Percentiles rank a stretch among this genome's conserved stretches.
These are phyloP conservation scores for Cucurbita argyrosperma DNA, from an alignment of 306 rosid genomes.

Conservation along the genomic window DNA sequence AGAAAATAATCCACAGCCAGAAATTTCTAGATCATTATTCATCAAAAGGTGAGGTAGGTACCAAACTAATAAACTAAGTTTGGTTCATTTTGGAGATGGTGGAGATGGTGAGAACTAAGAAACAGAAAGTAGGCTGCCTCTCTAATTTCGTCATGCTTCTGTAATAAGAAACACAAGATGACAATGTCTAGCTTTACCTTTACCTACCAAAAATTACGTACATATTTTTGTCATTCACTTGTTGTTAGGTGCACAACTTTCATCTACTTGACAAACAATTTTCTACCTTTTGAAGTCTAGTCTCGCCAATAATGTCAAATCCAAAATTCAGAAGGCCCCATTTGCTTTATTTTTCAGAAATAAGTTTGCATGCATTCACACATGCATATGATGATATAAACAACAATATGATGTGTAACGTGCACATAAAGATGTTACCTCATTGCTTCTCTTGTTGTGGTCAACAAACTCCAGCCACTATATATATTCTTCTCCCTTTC, in stretches of 20 bases:
- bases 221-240: background rate
- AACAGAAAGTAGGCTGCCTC: background rate
- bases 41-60: background rate
- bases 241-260: conserved; percentile 2
- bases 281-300: background rate
- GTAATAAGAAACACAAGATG: background rate
- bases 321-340: background rate
- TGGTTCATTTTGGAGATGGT: background rate
- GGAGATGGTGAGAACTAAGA: background rate
- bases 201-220: background rate
- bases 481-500: background rate
- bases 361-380: background rate
- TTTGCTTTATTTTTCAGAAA: background rate
- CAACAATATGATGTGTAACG: background rate
- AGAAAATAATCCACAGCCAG: background rate
- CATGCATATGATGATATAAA: background rate
- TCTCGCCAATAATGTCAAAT: background rate
- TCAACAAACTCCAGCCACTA: background rate
- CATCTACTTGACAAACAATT: background rate
- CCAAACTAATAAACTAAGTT: background rate
- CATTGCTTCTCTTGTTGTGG: background rate
- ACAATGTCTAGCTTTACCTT: background rate
- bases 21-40: background rate
- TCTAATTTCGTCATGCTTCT: background rate
- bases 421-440: background rate